Evolutionary conservation across 1,284 basidiomycete genomes (phyloP).

Genomic region (Ustilago esculenta): DNA sequence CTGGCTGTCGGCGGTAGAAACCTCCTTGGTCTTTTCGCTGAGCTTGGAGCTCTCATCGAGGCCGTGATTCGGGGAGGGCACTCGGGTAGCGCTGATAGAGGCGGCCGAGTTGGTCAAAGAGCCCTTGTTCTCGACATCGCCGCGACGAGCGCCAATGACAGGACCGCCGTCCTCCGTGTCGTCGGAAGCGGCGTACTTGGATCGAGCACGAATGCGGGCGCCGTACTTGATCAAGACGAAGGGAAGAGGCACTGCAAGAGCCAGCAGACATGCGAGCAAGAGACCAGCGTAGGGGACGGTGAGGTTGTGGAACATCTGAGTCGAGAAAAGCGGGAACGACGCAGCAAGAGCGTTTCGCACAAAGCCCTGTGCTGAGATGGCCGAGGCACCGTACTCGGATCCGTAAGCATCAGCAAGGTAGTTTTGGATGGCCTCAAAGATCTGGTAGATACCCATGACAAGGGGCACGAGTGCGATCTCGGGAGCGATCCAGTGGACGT

Average conservation of each 20-base stretch:
- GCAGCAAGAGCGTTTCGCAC: slow-evolving; percentile 53
- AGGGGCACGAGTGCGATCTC: slow-evolving; percentile 52
- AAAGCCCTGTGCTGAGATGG: slow-evolving; percentile 56
- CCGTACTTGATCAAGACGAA: slow-evolving; percentile 56
- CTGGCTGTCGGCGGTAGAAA: slow-evolving; percentile 10
- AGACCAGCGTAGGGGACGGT: slow-evolving; percentile 49
- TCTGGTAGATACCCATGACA: slow-evolving; percentile 57
- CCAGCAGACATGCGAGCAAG: slow-evolving; percentile 46
- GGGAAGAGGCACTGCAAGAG: slow-evolving; percentile 51
- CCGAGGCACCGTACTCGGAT: slow-evolving; percentile 48
- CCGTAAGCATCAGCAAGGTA: slow-evolving; percentile 52
- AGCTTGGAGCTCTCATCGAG: slow-evolving; percentile 17
- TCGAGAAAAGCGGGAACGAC: slow-evolving; percentile 51
- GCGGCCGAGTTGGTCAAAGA: slow-evolving; percentile 12
- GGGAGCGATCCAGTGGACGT: slow-evolving; percentile 58
- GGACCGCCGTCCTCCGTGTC: slow-evolving; percentile 35
- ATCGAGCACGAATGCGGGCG: slow-evolving; percentile 47
- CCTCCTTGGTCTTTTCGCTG: slow-evolving; percentile 10
- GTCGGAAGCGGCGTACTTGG: slow-evolving; percentile 53
- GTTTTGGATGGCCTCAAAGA: slow-evolving; percentile 57
- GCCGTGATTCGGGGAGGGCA: slow-evolving; percentile 26
- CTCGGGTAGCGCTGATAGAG: slow-evolving; percentile 27
- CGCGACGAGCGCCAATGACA: slow-evolving; percentile 40
- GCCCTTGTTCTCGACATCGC: slow-evolving; percentile 36
- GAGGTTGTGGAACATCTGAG: slow-evolving; percentile 58